A percentile compares a stretch with the other conserved stretches of the same genome.
Evolutionary conservation across 176 grass and related monocot genomes (phyloP).

Genomic region (Paspalum notatum): DNA sequence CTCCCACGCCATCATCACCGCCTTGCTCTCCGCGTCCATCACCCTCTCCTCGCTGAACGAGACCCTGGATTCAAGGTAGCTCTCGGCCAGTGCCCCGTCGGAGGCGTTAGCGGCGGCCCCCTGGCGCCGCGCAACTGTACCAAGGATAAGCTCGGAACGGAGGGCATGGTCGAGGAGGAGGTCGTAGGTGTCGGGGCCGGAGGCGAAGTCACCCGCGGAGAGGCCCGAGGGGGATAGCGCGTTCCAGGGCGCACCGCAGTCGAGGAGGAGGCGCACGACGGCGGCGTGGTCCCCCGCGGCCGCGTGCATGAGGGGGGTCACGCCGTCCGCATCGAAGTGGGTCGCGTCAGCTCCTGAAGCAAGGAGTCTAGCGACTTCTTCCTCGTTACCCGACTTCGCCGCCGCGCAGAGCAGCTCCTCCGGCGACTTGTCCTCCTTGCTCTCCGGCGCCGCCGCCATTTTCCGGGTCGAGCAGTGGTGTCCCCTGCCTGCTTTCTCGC

Average conservation of each 20-base stretch:
- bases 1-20: constrained; percentile 99
- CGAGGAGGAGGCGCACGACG: constrained; percentile 60
- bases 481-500: neutral
- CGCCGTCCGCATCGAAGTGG: constrained; percentile 65
- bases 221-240: constrained; percentile 57
- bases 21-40: constrained; percentile 90
- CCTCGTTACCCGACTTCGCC: constrained; percentile 49
- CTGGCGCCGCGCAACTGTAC: constrained; percentile 59
- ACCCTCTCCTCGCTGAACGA: constrained; percentile 82
- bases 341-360: constrained; percentile 57
- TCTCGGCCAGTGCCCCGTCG: constrained; percentile 5
- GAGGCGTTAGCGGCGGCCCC: constrained; percentile 9
- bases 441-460: constrained; percentile 71
- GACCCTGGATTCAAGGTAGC: constrained; percentile 78
- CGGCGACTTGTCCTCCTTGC: constrained; percentile 44
- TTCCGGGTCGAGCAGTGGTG: constrained; percentile 9
- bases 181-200: constrained; percentile 66
- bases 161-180: constrained; percentile 81
- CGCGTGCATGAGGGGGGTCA: constrained; percentile 87
- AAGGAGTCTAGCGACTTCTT: constrained; percentile 47
- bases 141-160: constrained; percentile 88
- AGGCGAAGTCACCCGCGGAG: constrained; percentile 77
- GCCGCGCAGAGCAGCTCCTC: constrained; percentile 79
- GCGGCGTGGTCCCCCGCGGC: constrained; percentile 57
- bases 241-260: constrained; percentile 84